These are phyloP conservation scores for Fusarium sp. DNA, from an alignment of 2,329 filamentous ascomycete genomes.

Conservation along the genomic window DNA sequence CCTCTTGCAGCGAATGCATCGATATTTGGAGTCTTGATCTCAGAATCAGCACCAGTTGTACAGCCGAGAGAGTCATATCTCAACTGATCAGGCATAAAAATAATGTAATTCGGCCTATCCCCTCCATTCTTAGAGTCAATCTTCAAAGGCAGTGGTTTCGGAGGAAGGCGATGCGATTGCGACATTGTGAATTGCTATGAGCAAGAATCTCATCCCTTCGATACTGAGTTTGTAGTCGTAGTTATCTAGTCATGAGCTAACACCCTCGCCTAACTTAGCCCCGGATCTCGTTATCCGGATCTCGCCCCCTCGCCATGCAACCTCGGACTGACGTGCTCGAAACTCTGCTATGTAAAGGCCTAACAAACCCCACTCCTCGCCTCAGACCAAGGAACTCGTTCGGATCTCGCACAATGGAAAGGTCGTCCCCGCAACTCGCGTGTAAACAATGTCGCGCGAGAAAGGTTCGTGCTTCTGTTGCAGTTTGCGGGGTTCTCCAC, in stretches of 20 bases:
- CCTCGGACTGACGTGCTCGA: constrained; percentile 22
- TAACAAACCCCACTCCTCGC: neutral
- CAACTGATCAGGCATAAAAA: constrained; percentile 60
- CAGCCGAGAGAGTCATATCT: constrained; percentile 55
- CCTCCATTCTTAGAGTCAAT: constrained; percentile 42
- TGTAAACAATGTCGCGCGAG: constrained; percentile 40
- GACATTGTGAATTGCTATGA: constrained; percentile 14
- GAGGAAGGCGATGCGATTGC: neutral
- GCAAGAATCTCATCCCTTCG: neutral
- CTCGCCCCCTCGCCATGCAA: constrained; percentile 10
- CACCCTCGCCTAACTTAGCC: neutral
- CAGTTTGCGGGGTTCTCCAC: neutral
- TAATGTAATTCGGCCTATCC: constrained; percentile 49
- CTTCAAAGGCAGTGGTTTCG: constrained; percentile 37
- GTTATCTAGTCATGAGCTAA: neutral
- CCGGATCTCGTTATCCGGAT: constrained; percentile 35
- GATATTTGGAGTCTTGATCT: constrained; percentile 52
- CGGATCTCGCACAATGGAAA: constrained; percentile 30
- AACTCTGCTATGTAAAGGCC: neutral
- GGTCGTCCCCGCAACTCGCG: neutral
- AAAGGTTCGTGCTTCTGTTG: constrained; percentile 24
- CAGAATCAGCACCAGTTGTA: constrained; percentile 37
- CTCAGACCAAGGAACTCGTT: neutral
- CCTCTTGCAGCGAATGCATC: constrained; percentile 51
- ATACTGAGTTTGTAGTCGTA: neutral